phyloP scores from a whole-genome alignment of 2,329 filamentous ascomycete species.

The Aureobasidium sp. region DNA sequence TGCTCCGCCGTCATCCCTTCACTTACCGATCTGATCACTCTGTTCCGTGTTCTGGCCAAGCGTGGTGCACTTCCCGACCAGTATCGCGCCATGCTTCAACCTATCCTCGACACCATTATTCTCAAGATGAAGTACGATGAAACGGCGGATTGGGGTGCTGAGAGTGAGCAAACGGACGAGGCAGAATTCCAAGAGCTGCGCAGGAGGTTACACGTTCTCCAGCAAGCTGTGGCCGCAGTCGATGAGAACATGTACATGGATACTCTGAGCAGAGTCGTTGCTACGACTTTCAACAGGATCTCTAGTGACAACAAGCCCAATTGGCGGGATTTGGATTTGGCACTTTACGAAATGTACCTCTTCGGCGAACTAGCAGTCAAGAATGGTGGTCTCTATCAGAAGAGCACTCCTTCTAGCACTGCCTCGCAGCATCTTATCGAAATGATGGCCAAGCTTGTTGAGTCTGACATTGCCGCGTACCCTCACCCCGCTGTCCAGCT shows the following conservation, averaged over 20 bases:
- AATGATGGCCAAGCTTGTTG: constrained; percentile 95
- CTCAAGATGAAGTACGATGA: constrained; percentile 97
- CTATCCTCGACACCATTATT: constrained; percentile 86
- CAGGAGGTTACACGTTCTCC: constrained; percentile 79
- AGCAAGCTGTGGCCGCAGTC: constrained; percentile 85
- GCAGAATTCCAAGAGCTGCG: constrained; percentile 94
- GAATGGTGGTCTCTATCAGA: constrained; percentile 77
- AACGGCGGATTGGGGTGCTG: constrained; percentile 84
- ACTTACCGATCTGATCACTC: constrained; percentile 84
- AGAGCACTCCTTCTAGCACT: constrained; percentile 70
- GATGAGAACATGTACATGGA: constrained; percentile 86
- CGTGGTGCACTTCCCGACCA: constrained; percentile 59
- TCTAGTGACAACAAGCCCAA: constrained; percentile 69
- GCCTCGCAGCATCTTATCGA: constrained; percentile 75
- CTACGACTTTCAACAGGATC: constrained; percentile 74
- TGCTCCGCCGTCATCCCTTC: constrained; percentile 93
- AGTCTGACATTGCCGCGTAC: constrained; percentile 79
- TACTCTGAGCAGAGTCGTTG: constrained; percentile 80
- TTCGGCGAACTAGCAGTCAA: constrained; percentile 92
- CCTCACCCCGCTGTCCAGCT: constrained; percentile 86
- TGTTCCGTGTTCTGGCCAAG: constrained; percentile 73
- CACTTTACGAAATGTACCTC: constrained; percentile 88
- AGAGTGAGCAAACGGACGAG: constrained; percentile 92
- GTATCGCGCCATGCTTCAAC: constrained; percentile 75
- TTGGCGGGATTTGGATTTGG: constrained; percentile 92